These are phyloP conservation scores for Gleditsia sinensis DNA, from an alignment of 306 rosid genomes.

Conservation along the genomic window DNA sequence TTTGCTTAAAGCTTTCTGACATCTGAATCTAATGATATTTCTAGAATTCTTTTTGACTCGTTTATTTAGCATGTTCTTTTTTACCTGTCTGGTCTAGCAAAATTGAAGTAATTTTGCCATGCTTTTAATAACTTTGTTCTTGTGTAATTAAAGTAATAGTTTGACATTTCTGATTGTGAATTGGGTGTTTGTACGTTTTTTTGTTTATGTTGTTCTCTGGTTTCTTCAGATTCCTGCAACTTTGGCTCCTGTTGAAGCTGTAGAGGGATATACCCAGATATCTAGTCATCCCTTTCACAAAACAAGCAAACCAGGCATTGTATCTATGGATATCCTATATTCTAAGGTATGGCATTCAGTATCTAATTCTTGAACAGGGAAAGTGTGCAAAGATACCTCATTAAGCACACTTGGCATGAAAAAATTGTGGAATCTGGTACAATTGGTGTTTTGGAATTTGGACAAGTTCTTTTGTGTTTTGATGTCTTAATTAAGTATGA, in stretches of 20 bases:
- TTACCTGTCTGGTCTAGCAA: neutral
- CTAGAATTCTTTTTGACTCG: constrained; percentile 1
- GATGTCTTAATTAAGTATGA: neutral
- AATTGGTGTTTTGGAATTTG: neutral
- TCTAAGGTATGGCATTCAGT: constrained; percentile 59
- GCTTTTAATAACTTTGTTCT: no score
- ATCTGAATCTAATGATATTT: neutral
- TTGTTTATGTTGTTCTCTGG: constrained; percentile 9
- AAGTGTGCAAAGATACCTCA: neutral
- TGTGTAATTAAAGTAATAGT: neutral
- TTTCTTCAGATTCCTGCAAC: constrained; percentile 74
- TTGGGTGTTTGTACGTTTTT: constrained; percentile 11
- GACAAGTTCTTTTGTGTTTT: neutral
- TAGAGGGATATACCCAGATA: constrained; percentile 90
- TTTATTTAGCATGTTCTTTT: neutral
- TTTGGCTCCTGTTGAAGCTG: constrained; percentile 77
- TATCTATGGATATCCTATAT: constrained; percentile 71
- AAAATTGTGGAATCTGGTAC: neutral
- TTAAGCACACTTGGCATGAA: no score
- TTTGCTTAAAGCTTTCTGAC: neutral
- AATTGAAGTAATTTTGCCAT: neutral
- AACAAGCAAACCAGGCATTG: constrained; percentile 93
- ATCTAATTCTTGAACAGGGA: neutral
- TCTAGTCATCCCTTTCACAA: constrained; percentile 97
- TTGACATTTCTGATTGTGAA: constrained; percentile 5